phyloP scores from a whole-genome alignment of 2,329 filamentous ascomycete species.

The Pseudogymnoascus sp. region DNA sequence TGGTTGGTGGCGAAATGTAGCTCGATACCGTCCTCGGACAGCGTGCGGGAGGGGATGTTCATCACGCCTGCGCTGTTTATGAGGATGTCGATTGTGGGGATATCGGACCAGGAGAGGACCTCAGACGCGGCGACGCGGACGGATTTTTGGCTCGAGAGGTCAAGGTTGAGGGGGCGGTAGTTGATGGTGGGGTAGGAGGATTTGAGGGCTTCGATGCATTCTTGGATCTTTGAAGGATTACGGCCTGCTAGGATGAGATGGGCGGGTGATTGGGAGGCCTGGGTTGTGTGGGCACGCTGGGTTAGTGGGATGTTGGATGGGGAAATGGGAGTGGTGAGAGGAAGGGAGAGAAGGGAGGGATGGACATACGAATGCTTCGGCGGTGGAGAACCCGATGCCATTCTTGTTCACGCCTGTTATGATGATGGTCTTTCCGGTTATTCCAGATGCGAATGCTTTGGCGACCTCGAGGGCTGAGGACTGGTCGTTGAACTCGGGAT shows the following conservation, averaged over 20 bases:
- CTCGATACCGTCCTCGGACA: constrained; percentile 16
- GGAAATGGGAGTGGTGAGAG: no score
- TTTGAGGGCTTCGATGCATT: constrained; percentile 16
- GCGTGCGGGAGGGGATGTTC: constrained; percentile 2
- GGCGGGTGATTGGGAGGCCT: constrained; percentile 23
- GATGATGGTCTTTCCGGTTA: constrained; percentile 32
- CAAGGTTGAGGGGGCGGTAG: constrained; percentile 18
- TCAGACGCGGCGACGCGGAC: constrained; percentile 34
- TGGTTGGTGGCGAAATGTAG: constrained; percentile 21
- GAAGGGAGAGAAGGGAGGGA: no score
- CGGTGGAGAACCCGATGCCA: constrained; percentile 19
- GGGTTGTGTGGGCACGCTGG: no score
- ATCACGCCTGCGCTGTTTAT: constrained; percentile 26
- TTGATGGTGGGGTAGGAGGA: constrained; percentile 8
- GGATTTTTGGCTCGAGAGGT: constrained; percentile 35
- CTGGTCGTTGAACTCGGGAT: constrained; percentile 30
- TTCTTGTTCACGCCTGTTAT: constrained; percentile 18
- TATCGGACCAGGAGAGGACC: constrained; percentile 30
- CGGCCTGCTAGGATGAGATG: constrained; percentile 19
- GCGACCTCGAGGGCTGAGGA: constrained; percentile 37
- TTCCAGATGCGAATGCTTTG: constrained; percentile 28
- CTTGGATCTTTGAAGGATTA: constrained; percentile 14
- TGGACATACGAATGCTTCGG: constrained; percentile 15
- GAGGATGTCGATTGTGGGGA: constrained; percentile 33
- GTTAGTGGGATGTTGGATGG: no score